phyloP scores from a whole-genome alignment of 164 flowering plant genomes.

The Brasenia schreberi region DNA sequence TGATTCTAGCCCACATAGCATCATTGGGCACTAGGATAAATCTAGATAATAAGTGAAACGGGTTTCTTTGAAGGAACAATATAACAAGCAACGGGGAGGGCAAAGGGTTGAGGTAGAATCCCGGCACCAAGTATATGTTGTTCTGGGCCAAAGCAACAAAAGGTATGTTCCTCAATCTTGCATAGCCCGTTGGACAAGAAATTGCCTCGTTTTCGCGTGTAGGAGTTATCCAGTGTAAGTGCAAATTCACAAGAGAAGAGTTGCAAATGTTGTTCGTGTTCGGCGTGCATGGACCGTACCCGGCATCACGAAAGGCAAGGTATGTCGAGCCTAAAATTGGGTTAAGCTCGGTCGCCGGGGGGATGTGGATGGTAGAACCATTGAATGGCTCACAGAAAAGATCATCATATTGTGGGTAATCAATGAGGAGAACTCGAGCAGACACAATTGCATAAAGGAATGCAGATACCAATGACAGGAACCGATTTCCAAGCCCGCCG shows the following conservation, averaged over 20 bases:
- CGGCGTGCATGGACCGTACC: neutral
- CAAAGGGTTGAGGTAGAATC: neutral
- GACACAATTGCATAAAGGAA: neutral
- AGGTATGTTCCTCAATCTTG: neutral
- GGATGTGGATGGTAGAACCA: neutral
- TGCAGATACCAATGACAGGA: neutral
- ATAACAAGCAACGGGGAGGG: neutral
- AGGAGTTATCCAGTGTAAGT: neutral
- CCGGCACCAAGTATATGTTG: too few species aligned
- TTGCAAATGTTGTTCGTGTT: neutral
- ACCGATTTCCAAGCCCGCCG: neutral
- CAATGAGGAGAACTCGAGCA: neutral
- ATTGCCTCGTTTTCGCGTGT: neutral
- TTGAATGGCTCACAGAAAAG: neutral
- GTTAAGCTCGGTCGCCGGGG: neutral
- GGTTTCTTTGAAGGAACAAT: constrained; percentile 1
- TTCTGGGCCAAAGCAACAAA: too few species aligned
- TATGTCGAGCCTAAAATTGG: neutral
- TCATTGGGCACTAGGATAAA: neutral
- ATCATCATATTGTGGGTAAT: neutral
- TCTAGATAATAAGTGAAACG: neutral
- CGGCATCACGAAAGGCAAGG: neutral
- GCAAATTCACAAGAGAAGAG: neutral
- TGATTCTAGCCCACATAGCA: constrained; percentile 1
- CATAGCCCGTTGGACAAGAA: neutral